Percentiles rank a stretch among this genome's conserved stretches.
phyloP scores from a whole-genome alignment of 192 early-diverging fungal genomes.

The Backusella liffmaniae region DNA sequence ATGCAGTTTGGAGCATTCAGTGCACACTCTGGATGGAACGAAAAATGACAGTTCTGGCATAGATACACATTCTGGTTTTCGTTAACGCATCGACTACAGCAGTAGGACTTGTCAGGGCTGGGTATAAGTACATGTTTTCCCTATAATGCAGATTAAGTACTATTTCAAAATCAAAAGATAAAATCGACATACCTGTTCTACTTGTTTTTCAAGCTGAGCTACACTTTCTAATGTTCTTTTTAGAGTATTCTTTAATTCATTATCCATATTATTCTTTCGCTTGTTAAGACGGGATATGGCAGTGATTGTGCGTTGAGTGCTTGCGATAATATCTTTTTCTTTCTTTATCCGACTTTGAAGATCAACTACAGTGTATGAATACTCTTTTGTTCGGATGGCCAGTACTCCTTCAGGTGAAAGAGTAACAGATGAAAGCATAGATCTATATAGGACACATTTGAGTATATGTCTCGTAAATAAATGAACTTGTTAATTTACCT shows the following conservation, averaged over 20 bases:
- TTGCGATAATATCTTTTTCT: not conserved
- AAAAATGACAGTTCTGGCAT: not conserved
- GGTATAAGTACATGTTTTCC: not conserved
- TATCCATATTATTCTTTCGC: not conserved
- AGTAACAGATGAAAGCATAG: not conserved
- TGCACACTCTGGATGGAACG: not conserved
- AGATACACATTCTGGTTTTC: not conserved
- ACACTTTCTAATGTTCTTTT: not conserved
- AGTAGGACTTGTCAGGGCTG: not conserved
- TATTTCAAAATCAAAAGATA: not conserved
- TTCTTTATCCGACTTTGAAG: slow-evolving; percentile 8
- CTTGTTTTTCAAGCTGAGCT: not conserved
- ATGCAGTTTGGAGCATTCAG: not conserved
- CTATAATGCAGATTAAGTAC: not conserved
- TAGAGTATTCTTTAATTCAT: not conserved
- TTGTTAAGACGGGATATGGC: not conserved
- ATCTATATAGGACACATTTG: not conserved
- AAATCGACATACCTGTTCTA: not conserved
- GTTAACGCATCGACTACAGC: not conserved
- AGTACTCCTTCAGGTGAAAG: not conserved
- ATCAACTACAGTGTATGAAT: not conserved
- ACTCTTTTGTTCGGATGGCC: not conserved
- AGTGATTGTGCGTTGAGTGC: not conserved
- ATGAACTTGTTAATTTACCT: not conserved
- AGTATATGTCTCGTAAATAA: no score